Evolutionary conservation across 2,329 filamentous ascomycete species (phyloP).

Genomic region (Penicillium sp.): DNA sequence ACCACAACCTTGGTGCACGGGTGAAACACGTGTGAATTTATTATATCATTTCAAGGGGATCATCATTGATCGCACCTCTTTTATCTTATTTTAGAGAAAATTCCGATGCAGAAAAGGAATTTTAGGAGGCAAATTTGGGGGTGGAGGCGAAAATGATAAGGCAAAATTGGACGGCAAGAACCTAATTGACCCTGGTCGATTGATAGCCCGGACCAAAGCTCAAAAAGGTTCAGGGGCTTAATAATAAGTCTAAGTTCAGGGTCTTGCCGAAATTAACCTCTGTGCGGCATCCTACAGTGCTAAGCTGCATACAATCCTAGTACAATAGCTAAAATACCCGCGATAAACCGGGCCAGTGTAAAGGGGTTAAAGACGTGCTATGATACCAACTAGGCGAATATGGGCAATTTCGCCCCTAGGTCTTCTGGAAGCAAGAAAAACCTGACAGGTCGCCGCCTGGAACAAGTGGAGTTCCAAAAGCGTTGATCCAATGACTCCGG

Average conservation of each 20-base stretch:
- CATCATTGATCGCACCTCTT: not conserved
- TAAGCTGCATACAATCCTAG: not conserved
- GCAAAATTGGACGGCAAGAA: not conserved
- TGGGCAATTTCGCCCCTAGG: not conserved
- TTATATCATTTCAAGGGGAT: not conserved
- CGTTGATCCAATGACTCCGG: conserved; percentile 14
- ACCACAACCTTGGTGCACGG: too few relatives aligned
- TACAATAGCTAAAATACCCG: not conserved
- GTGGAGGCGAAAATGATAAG: not conserved
- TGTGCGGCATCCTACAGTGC: not conserved
- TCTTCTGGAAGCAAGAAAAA: conserved; percentile 9
- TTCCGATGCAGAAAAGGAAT: too few relatives aligned
- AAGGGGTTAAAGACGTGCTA: conserved; percentile 3
- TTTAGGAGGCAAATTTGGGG: not conserved
- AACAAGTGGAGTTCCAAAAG: conserved; percentile 10
- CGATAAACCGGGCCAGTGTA: not conserved
- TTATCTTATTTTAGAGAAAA: not conserved
- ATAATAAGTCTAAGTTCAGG: not conserved
- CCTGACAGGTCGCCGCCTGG: conserved; percentile 11
- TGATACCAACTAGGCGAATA: conserved; percentile 1
- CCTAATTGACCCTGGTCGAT: not conserved
- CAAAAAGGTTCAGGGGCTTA: not conserved
- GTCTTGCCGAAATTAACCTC: not conserved
- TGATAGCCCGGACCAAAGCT: not conserved
- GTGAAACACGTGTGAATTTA: not conserved